Conservation (phyloP, 1,139 yeast genomes). For the Yamadazyma blattariae region DNA sequence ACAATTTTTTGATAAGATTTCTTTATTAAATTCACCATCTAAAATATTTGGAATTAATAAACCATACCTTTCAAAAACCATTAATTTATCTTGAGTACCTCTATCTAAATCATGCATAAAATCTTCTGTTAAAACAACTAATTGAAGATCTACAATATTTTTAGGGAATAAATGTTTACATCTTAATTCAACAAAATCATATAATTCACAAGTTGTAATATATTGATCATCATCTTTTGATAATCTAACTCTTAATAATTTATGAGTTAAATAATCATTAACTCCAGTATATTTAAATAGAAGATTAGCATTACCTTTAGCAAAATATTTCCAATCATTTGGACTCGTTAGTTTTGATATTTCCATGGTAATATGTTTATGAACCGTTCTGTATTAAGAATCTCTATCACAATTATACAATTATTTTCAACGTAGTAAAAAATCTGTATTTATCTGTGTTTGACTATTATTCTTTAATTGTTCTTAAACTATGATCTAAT, state of each 20-base stretch:
- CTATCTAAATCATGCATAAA: constrained; percentile 31
- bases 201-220: constrained; percentile 41
- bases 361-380: no score
- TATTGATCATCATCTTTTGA: constrained; percentile 37
- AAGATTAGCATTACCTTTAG: constrained; percentile 48
- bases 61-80: constrained; percentile 40
- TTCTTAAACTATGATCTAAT: no score
- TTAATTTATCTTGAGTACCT: constrained; percentile 29
- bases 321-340: constrained; percentile 42
- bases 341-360: constrained; percentile 41
- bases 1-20: constrained; percentile 34
- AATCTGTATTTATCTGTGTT: neutral
- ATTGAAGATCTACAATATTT: constrained; percentile 37
- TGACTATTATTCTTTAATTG: no score
- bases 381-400: no score
- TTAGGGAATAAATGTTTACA: constrained; percentile 41
- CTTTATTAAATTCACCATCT: constrained; percentile 28
- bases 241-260: constrained; percentile 36
- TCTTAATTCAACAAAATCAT: constrained; percentile 41
- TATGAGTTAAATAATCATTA: constrained; percentile 34
- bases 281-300: constrained; percentile 39
- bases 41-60: constrained; percentile 41
- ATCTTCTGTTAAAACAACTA: constrained; percentile 34
- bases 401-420: no score
- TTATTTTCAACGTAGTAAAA: no score